A percentile compares a stretch with the other conserved stretches of the same genome.
Evolutionary conservation across 805 yeast genomes (phyloP).

Genomic region (Zygotorulaspora danielsina): DNA sequence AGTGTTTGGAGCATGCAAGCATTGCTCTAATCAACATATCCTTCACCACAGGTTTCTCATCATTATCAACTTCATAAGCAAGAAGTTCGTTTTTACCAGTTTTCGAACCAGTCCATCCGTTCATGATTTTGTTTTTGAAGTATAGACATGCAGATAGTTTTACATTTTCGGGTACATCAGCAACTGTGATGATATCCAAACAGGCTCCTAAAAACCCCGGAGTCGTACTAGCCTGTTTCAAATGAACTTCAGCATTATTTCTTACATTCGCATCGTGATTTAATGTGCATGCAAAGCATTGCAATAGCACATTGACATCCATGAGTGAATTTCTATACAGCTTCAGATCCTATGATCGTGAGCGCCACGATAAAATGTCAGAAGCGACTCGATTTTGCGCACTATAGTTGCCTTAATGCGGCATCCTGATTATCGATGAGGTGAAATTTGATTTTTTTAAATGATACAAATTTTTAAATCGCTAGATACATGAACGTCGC

Average conservation of each 20-base stretch:
- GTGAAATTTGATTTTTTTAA: not conserved
- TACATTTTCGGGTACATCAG: constrained; percentile 47
- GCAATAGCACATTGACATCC: constrained; percentile 66
- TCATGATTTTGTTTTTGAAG: constrained; percentile 68
- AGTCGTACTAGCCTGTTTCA: constrained; percentile 50
- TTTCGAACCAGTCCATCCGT: constrained; percentile 52
- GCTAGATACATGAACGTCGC: not conserved
- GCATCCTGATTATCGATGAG: not conserved
- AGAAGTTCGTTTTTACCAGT: constrained; percentile 28
- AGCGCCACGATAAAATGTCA: too few species aligned
- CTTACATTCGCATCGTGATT: constrained; percentile 60
- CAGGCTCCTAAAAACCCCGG: constrained; percentile 83
- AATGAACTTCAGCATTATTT: constrained; percentile 63
- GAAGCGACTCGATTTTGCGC: not conserved
- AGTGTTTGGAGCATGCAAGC: constrained; percentile 42
- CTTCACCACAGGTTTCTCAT: constrained; percentile 70
- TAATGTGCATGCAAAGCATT: constrained; percentile 76
- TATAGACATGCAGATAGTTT: constrained; percentile 75
- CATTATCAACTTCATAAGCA: constrained; percentile 46
- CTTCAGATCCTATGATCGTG: too few species aligned
- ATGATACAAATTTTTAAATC: constrained; percentile 6
- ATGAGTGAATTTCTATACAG: constrained; percentile 42
- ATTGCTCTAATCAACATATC: constrained; percentile 65
- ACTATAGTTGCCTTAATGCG: not conserved
- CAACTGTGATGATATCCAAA: constrained; percentile 61